Base-by-base conservation (phyloP, 306 rosid genomes). In the Cucurbita ficifolia region DNA sequence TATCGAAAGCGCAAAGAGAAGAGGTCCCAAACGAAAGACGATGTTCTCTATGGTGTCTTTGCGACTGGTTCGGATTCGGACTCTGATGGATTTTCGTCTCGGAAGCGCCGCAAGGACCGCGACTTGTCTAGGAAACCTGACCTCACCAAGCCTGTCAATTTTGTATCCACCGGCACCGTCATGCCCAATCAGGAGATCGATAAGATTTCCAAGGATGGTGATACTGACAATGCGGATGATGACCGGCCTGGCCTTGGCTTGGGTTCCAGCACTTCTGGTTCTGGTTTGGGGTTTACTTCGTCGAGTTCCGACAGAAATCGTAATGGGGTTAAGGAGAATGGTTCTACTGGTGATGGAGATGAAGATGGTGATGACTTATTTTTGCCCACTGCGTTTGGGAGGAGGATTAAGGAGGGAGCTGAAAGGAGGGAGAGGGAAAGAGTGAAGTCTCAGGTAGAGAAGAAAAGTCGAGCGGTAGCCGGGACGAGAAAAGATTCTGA, bases 331-430 rank as follows among this genome's bases (percentile, higher is more conserved):
- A 78, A 81, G 39, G 79, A 56, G 46, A 86, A 80, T 70, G 81
- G 67, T 58, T 78, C 58, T 1, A 51, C 64, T 7, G 80, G 17
- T n/a, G 72, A 62, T 22, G 63, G 55, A 50, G 86, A 74, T 4
- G 84, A 79, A 40, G 81, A 48, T 18, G 85, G 75, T 5, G 72
- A 48, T 0, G 55, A 77, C 0, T 50, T 1, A 2, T 93, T 93
- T 77, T 72, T 94, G 78, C 97, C 95, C 42, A 79, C 92, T 18
- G 96, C 84, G 2, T 88, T 91, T 72, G 96, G 99, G 75, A 90
- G 77, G 88, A 89, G 72, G 87, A 84, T 94, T 61, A 84, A 80
- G 82, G 99, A 94, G 82, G 97, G 87, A 63, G 96, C 90, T 11
- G 82, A 85, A 85, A 85, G 85, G 82, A 91, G 97, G 74, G 82